Base-by-base conservation (phyloP, 139 green algal genomes). In the Spirogloea muscicola region DNA sequence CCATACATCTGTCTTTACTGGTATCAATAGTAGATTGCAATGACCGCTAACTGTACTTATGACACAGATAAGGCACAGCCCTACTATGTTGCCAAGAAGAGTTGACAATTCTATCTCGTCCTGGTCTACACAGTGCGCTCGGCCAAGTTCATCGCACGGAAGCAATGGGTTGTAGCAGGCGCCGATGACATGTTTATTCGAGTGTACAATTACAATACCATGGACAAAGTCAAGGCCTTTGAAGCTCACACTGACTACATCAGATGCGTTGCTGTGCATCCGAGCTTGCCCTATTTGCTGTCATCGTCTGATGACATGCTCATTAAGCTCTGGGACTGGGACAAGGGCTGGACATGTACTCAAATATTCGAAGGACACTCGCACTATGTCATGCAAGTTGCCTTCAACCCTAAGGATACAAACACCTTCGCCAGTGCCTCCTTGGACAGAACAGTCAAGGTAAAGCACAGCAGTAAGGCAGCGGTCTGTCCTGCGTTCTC, bases 291-390 rank as follows among this genome's bases (percentile, higher is more conserved):
- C 16, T 93, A 73, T n/a, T 36, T 99, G 33, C 85, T 99, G 33
- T 92, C 95, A 2, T 93, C 83, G 43, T 96, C 89, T 16, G 94
- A 99, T 66, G 94, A 99, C 84, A 99, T 97, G 90, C 86, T 96
- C 13, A 97, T 98, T 87, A 99, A 99, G 87, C 90, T 99, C 41
- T 99, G 94, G 94, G 94, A 99, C 85, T 99, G 94, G 94, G 95
- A 99, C 74, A 93, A 93, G 85, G 82, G 84, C 33, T 98, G 91
- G 87, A 75, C 72, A 18, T 97, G 91, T 74, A 90, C 87, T 3
- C 92, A 97, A 82, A 84, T 98, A 38, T 99, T 99, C 72, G 94
- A 99, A 83, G 94, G 94, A 0, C 94, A 99, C 84, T 91, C 86
- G 5, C 94, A 99, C 87, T 99, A 99, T 65, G 95, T 99, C 66